Evolutionary conservation across 1,284 basidiomycete species (phyloP).

Genomic region (Rugiboletus extremiorientalis): DNA sequence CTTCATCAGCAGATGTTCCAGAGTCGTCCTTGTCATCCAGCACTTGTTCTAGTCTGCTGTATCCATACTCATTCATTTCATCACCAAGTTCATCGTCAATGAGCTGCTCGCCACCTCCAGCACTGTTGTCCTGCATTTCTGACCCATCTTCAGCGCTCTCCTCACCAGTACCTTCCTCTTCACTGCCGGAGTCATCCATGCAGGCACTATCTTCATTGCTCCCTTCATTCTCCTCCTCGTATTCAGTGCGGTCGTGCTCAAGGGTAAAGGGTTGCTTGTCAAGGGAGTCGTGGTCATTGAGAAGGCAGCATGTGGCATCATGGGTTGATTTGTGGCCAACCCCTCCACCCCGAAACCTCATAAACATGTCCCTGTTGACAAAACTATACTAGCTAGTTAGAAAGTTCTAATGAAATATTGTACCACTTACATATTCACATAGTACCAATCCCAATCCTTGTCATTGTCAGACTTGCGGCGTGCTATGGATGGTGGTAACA

Average conservation of each 20-base stretch:
- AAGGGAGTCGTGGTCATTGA: not conserved
- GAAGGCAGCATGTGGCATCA: not conserved
- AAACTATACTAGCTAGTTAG: not conserved
- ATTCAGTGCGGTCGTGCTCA: not conserved
- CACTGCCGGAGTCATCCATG: not conserved
- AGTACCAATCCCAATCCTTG: not conserved
- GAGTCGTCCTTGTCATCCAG: no score
- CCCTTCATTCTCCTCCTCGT: not conserved
- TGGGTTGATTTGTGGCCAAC: not conserved
- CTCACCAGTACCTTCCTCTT: not conserved
- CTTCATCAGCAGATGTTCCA: no score
- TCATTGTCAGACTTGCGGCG: not conserved
- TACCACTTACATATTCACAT: not conserved
- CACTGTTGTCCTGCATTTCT: not conserved
- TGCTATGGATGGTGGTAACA: not conserved
- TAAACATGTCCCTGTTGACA: not conserved
- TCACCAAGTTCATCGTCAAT: not conserved
- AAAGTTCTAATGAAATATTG: no score
- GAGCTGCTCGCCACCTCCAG: not conserved
- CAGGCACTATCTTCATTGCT: not conserved
- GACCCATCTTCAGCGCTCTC: not conserved
- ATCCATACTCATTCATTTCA: conserved; percentile 6
- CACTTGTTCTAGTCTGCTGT: no score
- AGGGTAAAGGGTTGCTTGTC: not conserved
- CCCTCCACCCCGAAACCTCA: not conserved